Evolutionary conservation across 139 green algal genomes (phyloP).

Genomic region (Desmodesmus armatus): DNA sequence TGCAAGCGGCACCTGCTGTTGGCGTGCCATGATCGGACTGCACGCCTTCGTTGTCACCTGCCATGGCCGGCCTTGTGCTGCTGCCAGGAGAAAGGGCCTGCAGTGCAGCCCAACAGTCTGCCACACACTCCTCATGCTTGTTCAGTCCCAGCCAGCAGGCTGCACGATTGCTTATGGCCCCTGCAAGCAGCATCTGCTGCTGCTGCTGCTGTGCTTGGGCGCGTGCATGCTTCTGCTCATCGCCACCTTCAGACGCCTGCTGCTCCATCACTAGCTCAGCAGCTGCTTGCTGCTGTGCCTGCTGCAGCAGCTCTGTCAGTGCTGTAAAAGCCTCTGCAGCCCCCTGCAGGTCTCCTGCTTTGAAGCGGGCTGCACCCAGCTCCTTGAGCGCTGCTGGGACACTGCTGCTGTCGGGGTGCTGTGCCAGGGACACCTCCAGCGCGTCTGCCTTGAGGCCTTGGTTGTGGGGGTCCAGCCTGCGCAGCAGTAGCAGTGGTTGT

Average conservation of each 20-base stretch:
- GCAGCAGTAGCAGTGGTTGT: background rate
- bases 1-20: background rate
- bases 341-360: conserved; percentile 51
- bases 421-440: conserved; percentile 45
- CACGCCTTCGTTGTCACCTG: background rate
- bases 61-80: background rate
- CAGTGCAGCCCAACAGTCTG: conserved; percentile 43
- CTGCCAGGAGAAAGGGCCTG: too few relatives aligned
- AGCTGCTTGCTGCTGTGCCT: conserved; percentile 21
- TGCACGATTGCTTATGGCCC: conserved; percentile 55
- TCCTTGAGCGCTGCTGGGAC: conserved; percentile 45
- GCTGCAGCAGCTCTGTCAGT: conserved; percentile 46
- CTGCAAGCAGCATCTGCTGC: background rate
- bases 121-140: conserved; percentile 33
- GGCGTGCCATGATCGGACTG: background rate
- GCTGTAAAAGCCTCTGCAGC: conserved; percentile 53
- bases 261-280: background rate
- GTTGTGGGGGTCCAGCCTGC: conserved; percentile 32
- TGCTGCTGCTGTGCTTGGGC: conserved; percentile 1
- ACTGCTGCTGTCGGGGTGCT: conserved; percentile 28
- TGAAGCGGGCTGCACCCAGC: conserved; percentile 53
- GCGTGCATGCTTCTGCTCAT: background rate
- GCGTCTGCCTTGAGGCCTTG: conserved; percentile 43
- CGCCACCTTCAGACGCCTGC: background rate
- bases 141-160: conserved; percentile 56